Evolutionary conservation across 2,329 filamentous ascomycete species (phyloP).

Genomic region (Sclerotinia glacialis): DNA sequence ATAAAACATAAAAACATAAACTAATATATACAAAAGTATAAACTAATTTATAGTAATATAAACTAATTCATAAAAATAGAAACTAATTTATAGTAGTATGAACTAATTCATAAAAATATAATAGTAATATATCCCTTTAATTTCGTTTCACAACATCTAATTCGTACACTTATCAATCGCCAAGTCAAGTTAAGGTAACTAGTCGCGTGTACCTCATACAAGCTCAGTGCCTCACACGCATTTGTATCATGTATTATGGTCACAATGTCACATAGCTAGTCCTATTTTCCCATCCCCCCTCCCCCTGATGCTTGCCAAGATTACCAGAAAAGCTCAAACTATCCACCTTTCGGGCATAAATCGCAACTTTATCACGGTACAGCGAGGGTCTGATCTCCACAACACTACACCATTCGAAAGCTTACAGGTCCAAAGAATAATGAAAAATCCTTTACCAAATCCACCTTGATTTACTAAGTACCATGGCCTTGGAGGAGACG

Average conservation of each 20-base stretch:
- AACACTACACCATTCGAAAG: constrained; percentile 6
- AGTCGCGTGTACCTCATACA: constrained; percentile 17
- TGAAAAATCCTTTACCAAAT: constrained; percentile 10
- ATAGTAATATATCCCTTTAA: background rate
- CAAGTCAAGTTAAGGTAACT: constrained; percentile 1
- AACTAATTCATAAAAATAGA: background rate
- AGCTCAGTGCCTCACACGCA: background rate
- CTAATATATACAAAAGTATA: background rate
- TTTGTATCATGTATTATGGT: background rate
- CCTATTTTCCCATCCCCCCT: too few species aligned
- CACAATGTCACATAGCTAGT: background rate
- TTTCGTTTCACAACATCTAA: constrained; percentile 2
- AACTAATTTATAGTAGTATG: background rate
- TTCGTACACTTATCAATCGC: background rate
- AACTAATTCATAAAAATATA: background rate
- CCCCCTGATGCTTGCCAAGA: constrained; percentile 8
- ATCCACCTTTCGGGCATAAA: background rate
- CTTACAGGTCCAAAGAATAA: constrained; percentile 8
- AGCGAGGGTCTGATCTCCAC: constrained; percentile 11
- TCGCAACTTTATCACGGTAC: constrained; percentile 1
- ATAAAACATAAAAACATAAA: background rate
- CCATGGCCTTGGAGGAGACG: constrained; percentile 5
- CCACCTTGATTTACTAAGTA: constrained; percentile 13
- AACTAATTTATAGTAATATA: too few species aligned
- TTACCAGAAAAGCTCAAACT: background rate